Conservation (phyloP, 129 eudicot species). For the Flaveria bidentis region DNA sequence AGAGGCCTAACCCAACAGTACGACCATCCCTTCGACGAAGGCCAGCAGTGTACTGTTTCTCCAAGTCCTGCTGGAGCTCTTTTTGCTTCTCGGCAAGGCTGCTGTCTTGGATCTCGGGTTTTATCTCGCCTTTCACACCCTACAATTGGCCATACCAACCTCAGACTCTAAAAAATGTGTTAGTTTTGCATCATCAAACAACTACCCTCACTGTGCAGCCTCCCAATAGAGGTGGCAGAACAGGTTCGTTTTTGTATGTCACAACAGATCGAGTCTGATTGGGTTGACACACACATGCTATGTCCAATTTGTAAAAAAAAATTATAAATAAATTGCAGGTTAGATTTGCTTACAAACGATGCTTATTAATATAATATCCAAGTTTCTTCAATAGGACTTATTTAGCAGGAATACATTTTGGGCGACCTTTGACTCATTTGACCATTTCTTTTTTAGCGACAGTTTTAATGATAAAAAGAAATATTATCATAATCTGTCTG, state of each 20-base stretch:
- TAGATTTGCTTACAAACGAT: too few relatives aligned
- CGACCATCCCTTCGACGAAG: conserved; percentile 96
- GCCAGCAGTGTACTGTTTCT: conserved; percentile 93
- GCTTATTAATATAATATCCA: too few relatives aligned
- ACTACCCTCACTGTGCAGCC: neutral
- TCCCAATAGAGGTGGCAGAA: neutral
- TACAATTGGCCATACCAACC: conserved; percentile 98
- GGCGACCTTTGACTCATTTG: too few relatives aligned
- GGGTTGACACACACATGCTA: too few relatives aligned
- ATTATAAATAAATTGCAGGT: too few relatives aligned
- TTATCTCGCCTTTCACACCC: conserved; percentile 90
- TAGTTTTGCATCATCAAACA: neutral
- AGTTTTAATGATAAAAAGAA: too few relatives aligned
- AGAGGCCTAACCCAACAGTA: conserved; percentile 95
- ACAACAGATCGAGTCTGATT: too few relatives aligned
- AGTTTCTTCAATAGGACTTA: too few relatives aligned
- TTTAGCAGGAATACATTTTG: too few relatives aligned
- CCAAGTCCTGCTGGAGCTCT: conserved; percentile 74
- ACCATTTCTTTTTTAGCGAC: too few relatives aligned
- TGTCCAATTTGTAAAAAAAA: too few relatives aligned
- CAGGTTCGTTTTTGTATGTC: neutral
- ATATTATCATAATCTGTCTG: too few relatives aligned
- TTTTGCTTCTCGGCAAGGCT: conserved; percentile 54
- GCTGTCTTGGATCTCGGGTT: conserved; percentile 47
- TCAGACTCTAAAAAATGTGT: conserved; percentile 89